Evolutionary conservation across 352 stramenopile species (phyloP).

Genomic region (Phytophthora tubulina): DNA sequence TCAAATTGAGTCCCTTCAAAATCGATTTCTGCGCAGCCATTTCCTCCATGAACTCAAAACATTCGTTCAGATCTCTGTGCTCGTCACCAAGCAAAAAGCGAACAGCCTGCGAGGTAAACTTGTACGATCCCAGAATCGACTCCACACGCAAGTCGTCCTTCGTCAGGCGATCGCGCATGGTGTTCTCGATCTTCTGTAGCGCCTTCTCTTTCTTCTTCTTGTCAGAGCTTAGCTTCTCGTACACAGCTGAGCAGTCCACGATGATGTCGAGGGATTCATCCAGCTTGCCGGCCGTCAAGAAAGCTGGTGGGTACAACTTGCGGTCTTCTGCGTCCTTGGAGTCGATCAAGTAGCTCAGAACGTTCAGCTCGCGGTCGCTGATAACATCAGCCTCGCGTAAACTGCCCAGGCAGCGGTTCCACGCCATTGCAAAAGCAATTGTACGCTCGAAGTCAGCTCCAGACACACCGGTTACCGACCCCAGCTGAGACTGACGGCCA

Average conservation of each 20-base stretch:
- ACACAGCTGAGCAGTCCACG: slow-evolving; percentile 77
- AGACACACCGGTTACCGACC: slow-evolving; percentile 80
- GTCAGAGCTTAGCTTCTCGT: slow-evolving; percentile 86
- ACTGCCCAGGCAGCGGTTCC: slow-evolving; percentile 83
- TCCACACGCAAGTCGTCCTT: slow-evolving; percentile 90
- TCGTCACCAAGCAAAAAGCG: slow-evolving; percentile 84
- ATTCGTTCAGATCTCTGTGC: slow-evolving; percentile 86
- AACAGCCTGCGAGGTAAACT: slow-evolving; percentile 88
- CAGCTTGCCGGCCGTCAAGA: slow-evolving; percentile 88
- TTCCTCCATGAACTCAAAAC: slow-evolving; percentile 90
- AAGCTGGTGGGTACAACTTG: slow-evolving; percentile 88
- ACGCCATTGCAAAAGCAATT: slow-evolving; percentile 89
- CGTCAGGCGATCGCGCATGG: slow-evolving; percentile 84
- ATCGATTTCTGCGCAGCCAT: slow-evolving; percentile 77
- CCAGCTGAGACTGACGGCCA: slow-evolving; percentile 67
- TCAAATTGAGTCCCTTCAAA: slow-evolving; percentile 87
- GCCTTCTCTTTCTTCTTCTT: slow-evolving; percentile 93
- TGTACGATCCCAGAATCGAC: slow-evolving; percentile 86
- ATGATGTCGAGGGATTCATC: slow-evolving; percentile 91
- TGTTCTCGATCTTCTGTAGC: slow-evolving; percentile 88
- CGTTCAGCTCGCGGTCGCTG: slow-evolving; percentile 85
- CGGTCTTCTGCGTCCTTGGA: slow-evolving; percentile 77
- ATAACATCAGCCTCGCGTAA: slow-evolving; percentile 87
- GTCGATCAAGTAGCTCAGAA: slow-evolving; percentile 90
- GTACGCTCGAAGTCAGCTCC: slow-evolving; percentile 87